These are phyloP conservation scores for Penicillium psychrosexuale DNA, from an alignment of 2,329 filamentous ascomycete species.

Conservation along the genomic window DNA sequence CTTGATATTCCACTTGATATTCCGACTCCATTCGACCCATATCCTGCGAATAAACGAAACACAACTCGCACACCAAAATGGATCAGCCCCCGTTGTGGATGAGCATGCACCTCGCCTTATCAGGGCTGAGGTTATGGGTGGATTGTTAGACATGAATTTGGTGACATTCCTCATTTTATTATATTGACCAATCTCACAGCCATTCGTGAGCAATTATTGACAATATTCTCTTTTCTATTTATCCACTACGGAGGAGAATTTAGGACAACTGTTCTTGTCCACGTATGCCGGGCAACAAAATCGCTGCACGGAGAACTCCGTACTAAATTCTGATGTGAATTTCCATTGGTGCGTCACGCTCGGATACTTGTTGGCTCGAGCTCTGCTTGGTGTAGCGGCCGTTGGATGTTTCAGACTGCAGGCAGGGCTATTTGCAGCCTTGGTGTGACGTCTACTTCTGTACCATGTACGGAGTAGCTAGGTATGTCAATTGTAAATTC, in stretches of 20 bases:
- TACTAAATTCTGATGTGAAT: not conserved
- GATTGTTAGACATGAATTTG: not conserved
- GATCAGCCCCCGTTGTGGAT: constrained; percentile 6
- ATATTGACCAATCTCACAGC: not conserved
- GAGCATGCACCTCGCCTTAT: constrained; percentile 10
- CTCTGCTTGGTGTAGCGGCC: not conserved
- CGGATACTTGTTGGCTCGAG: not conserved
- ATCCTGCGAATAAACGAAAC: not conserved
- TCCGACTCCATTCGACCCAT: constrained; percentile 10
- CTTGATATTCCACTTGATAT: constrained; percentile 12
- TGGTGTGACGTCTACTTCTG: not conserved
- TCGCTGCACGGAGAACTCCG: not conserved
- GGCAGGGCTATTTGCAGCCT: not conserved
- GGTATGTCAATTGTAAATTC: not conserved
- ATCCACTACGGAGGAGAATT: too few species aligned
- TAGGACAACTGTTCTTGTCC: not conserved
- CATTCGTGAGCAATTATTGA: too few species aligned
- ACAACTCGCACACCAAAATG: constrained; percentile 3
- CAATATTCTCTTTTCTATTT: too few species aligned
- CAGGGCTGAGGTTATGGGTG: constrained; percentile 1
- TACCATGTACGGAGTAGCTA: not conserved
- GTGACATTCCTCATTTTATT: not conserved
- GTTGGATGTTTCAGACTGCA: constrained; percentile 6
- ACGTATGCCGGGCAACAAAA: not conserved
- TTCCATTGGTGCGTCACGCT: constrained; percentile 4